Conservation (phyloP, 2,329 filamentous ascomycete species). For the Scopulariopsis brevicaulis region DNA sequence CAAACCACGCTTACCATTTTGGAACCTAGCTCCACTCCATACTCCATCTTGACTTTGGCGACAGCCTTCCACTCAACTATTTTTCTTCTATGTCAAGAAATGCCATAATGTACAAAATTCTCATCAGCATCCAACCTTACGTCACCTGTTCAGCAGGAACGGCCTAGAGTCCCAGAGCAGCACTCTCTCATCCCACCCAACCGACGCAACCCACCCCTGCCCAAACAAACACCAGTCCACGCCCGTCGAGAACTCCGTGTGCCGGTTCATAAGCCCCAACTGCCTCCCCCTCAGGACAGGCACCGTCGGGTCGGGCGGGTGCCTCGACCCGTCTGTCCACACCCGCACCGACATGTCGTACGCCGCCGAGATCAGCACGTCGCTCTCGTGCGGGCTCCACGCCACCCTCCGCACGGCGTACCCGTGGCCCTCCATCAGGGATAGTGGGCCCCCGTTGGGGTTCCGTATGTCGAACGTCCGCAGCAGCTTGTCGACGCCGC, state of each 20-base stretch:
- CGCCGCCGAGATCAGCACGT: constrained; percentile 77
- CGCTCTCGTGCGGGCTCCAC: constrained; percentile 90
- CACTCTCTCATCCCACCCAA: constrained; percentile 87
- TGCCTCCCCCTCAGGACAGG: constrained; percentile 49
- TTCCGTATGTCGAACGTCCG: constrained; percentile 85
- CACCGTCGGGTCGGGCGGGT: constrained; percentile 20
- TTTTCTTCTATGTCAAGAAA: not conserved
- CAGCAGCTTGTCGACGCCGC: constrained; percentile 77
- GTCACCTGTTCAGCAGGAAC: constrained; percentile 14
- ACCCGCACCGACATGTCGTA: constrained; percentile 97
- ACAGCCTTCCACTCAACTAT: too few relatives aligned
- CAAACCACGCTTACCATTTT: too few relatives aligned
- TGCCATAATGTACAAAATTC: not conserved
- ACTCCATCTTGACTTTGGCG: too few relatives aligned
- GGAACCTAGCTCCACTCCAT: too few relatives aligned
- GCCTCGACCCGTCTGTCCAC: constrained; percentile 66
- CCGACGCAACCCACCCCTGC: constrained; percentile 86
- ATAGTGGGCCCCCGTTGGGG: constrained; percentile 58
- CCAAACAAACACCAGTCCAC: constrained; percentile 98
- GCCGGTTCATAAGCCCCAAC: constrained; percentile 77
- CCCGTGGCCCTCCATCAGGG: constrained; percentile 72
- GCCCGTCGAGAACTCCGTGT: constrained; percentile 93
- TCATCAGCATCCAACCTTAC: constrained; percentile 6
- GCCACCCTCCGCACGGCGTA: constrained; percentile 79
- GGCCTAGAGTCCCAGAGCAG: constrained; percentile 80